Evolutionary conservation across 2,329 filamentous ascomycete species (phyloP), one percentile per base, ranked within the genome.

Genomic region (Hysterium pulicare): DNA sequence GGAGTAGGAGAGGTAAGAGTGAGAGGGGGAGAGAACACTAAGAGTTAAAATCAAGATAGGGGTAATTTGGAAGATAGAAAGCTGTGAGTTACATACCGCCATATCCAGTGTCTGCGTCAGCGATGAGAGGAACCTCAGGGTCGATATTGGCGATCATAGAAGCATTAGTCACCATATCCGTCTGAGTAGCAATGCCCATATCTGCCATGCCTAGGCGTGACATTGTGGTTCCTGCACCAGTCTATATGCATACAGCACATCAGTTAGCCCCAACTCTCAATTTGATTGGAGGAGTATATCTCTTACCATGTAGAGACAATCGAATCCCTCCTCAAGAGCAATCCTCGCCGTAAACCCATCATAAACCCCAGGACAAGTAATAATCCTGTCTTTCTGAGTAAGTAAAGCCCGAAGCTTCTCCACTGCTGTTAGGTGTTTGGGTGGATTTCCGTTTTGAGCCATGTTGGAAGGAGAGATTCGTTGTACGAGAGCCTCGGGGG

Each of bases 291-390:
- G n/a, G n/a, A n/a, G n/a, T n/a, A n/a, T n/a, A n/a, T n/a, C n/a
- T 45, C 70, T 33, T 65, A 83, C 81, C 82, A 86, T 86, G 67
- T 86, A 86, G 30, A 86, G 59, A 42, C 72, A 76, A 35, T 84
- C 76, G 45, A 84, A 84, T 4, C 81, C 82, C n/a, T 78, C 70
- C 32, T 73, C 68, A 17, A 84, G 69, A 1, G 82, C 81, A 43
- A 86, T 76, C 1, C 82, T 71, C 0, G 83, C 81, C 2, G 79
- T 81, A 41, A 84, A 74, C 10, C 83, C 83, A 69, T 87, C 83
- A 55, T 84, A 84, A 2, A 86, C 82, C 23, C 83, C 82, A 0
- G 82, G 82, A 39, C 77, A 81, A 2, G 83, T 72, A 30, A 86
- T 55, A 28, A 67, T 35, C 52, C 65, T 62, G 1, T 58, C 50